phyloP scores from a whole-genome alignment of 2,329 filamentous ascomycete genomes.

The Penicillium hesseltinei region DNA sequence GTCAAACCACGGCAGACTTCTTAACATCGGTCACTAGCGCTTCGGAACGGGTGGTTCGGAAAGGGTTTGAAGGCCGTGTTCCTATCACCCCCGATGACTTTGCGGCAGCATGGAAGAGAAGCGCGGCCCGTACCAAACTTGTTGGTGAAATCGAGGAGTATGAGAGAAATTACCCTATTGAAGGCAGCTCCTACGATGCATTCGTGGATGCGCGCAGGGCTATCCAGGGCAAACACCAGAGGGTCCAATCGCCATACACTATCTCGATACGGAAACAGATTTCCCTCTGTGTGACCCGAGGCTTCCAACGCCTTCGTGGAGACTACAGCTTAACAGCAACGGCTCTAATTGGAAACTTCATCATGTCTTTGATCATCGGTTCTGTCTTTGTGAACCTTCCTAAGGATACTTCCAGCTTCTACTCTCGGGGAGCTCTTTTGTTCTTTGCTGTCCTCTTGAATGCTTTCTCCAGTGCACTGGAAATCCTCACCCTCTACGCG shows the following conservation, averaged over 20 bases:
- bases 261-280: neutral
- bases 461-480: slow-evolving; percentile 66
- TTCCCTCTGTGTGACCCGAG: neutral
- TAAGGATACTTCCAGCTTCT: slow-evolving; percentile 67
- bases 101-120: slow-evolving; percentile 53
- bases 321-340: slow-evolving; percentile 61
- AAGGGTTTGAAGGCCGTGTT: slow-evolving; percentile 59
- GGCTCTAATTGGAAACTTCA: slow-evolving; percentile 62
- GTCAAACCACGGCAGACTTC: slow-evolving; percentile 68
- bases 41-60: slow-evolving; percentile 52
- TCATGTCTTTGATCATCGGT: slow-evolving; percentile 71
- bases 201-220: slow-evolving; percentile 35
- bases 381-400: slow-evolving; percentile 76
- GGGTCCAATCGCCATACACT: slow-evolving; percentile 41
- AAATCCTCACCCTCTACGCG: slow-evolving; percentile 80
- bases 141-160: slow-evolving; percentile 41
- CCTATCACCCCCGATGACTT: slow-evolving; percentile 70
- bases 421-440: slow-evolving; percentile 69
- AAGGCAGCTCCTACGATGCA: slow-evolving; percentile 29
- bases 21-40: slow-evolving; percentile 66
- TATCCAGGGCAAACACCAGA: slow-evolving; percentile 35
- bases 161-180: slow-evolving; percentile 37
- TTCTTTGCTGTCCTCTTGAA: slow-evolving; percentile 86
- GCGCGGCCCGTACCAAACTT: slow-evolving; percentile 42
- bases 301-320: neutral